These are phyloP conservation scores for Carex kokanica DNA, from an alignment of 176 grass and related monocot genomes.

Conservation along the genomic window DNA sequence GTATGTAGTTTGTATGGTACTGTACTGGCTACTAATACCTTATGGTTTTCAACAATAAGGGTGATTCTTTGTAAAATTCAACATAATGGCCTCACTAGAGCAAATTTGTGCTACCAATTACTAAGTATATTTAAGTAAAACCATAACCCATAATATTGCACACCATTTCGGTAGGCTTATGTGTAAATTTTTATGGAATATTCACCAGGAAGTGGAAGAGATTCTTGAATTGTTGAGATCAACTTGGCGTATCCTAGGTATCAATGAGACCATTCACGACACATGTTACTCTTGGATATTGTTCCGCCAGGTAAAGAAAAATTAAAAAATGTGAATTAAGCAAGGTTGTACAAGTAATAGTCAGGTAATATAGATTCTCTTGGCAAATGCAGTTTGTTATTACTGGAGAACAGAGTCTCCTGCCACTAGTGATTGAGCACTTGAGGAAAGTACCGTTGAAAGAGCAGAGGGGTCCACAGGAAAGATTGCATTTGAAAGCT, in stretches of 20 bases:
- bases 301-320: conserved; percentile 85
- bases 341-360: background rate
- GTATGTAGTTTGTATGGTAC: background rate
- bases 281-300: conserved; percentile 99
- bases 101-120: background rate
- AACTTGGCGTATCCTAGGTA: conserved; percentile 91
- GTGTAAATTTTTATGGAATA: conserved; percentile 13
- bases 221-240: conserved; percentile 93
- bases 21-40: background rate
- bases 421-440: conserved; percentile 76
- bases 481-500: conserved; percentile 89
- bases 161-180: background rate
- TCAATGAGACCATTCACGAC: conserved; percentile 89
- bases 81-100: conserved; percentile 31
- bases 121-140: background rate
- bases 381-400: conserved; percentile 68
- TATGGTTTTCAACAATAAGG: background rate
- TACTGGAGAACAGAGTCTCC: conserved; percentile 77
- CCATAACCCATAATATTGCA: background rate
- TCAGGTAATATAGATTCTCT: conserved; percentile 2
- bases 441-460: conserved; percentile 93
- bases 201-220: conserved; percentile 87
- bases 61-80: conserved; percentile 15
- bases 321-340: conserved; percentile 10
- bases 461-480: conserved; percentile 88